These are phyloP conservation scores for Phoma herbarum DNA, from an alignment of 2,329 filamentous ascomycete genomes.

Conservation along the genomic window DNA sequence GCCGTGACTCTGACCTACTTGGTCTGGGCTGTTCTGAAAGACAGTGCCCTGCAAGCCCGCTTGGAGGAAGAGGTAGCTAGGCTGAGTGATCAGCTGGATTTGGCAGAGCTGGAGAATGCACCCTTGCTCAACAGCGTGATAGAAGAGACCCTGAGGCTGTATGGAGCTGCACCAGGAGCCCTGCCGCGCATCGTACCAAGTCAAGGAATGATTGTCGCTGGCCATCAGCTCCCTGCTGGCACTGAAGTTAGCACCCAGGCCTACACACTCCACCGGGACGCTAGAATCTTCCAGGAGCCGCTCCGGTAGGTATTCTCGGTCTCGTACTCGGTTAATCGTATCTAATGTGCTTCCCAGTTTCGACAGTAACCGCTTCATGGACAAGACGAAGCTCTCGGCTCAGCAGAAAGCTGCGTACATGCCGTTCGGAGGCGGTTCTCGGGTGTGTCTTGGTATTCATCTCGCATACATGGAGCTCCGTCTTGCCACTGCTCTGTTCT, in stretches of 20 bases:
- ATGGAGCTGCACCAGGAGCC: slow-evolving; percentile 47
- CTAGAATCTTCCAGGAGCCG: slow-evolving; percentile 32
- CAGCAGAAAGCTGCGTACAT: slow-evolving; percentile 64
- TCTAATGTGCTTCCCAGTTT: slow-evolving; percentile 33
- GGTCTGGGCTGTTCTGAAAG: slow-evolving; percentile 44
- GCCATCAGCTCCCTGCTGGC: slow-evolving; percentile 48
- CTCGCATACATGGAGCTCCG: slow-evolving; percentile 68
- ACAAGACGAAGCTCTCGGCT: slow-evolving; percentile 24
- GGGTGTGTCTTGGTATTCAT: slow-evolving; percentile 73
- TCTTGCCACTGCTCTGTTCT: slow-evolving; percentile 60
- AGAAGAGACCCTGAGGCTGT: slow-evolving; percentile 52
- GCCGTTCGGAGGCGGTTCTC: slow-evolving; percentile 72
- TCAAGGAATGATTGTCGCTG: slow-evolving; percentile 45
- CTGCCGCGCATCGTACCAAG: slow-evolving; percentile 49
- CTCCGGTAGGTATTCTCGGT: slow-evolving; percentile 26
- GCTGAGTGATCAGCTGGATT: slow-evolving; percentile 26
- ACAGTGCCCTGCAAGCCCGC: slow-evolving; percentile 28
- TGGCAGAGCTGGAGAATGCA: slow-evolving; percentile 39
- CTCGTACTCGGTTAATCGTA: neutral
- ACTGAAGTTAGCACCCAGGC: slow-evolving; percentile 51
- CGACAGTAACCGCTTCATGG: slow-evolving; percentile 43
- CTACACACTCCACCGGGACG: slow-evolving; percentile 51
- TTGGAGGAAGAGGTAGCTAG: slow-evolving; percentile 37
- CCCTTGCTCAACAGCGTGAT: slow-evolving; percentile 50
- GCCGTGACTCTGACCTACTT: slow-evolving; percentile 47